These are phyloP conservation scores for Entoloma clypeatum DNA, from an alignment of 1,284 basidiomycete genomes.

Conservation along the genomic window DNA sequence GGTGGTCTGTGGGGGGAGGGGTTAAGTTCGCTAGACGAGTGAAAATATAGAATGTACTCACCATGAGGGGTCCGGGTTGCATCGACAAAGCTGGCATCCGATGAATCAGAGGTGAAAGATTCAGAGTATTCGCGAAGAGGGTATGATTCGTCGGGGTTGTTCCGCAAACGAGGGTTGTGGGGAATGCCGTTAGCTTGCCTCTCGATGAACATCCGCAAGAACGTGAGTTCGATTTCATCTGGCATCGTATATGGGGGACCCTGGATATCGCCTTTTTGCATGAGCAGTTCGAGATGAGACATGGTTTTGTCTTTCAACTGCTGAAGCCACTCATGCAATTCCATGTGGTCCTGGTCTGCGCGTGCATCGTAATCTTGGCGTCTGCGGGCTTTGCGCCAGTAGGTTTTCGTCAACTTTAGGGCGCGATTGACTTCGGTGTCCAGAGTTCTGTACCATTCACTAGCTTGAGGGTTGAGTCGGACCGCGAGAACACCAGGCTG, in stretches of 20 bases:
- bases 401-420: slow-evolving; percentile 77
- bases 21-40: slow-evolving; percentile 5
- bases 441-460: slow-evolving; percentile 74
- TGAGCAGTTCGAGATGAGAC: slow-evolving; percentile 76
- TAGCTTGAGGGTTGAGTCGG: slow-evolving; percentile 64
- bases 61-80: slow-evolving; percentile 38
- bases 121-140: slow-evolving; percentile 45
- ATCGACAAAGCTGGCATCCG: slow-evolving; percentile 43
- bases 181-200: slow-evolving; percentile 65
- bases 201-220: slow-evolving; percentile 76
- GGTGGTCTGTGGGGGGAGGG: slow-evolving; percentile 23
- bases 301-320: slow-evolving; percentile 82
- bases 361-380: slow-evolving; percentile 78
- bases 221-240: slow-evolving; percentile 68
- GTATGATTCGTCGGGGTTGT: slow-evolving; percentile 34
- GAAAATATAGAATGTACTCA: slow-evolving; percentile 21
- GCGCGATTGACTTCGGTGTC: slow-evolving; percentile 73
- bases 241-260: slow-evolving; percentile 77
- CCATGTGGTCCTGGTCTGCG: slow-evolving; percentile 82
- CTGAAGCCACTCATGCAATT: slow-evolving; percentile 78
- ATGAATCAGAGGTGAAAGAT: slow-evolving; percentile 53
- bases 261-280: slow-evolving; percentile 80
- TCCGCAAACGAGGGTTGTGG: slow-evolving; percentile 73
- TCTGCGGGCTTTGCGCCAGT: slow-evolving; percentile 72
- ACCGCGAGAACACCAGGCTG: slow-evolving; percentile 77